Evolutionary conservation across 2,329 filamentous ascomycete species (phyloP).

Genomic region (Juglanconis oblonga): DNA sequence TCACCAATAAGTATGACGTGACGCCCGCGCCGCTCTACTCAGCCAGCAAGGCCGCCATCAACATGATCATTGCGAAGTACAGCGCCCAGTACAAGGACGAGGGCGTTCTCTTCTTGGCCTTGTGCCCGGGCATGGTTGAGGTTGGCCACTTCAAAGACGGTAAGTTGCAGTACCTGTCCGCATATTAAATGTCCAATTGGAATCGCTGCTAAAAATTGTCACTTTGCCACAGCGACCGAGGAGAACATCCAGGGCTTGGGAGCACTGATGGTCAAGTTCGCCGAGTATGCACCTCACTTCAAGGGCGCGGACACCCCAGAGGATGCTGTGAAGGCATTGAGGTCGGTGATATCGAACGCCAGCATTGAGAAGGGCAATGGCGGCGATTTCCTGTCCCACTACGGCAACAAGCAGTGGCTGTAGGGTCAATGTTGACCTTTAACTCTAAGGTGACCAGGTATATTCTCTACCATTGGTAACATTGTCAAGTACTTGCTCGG

Average conservation of each 20-base stretch:
- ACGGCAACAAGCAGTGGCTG: constrained; percentile 52
- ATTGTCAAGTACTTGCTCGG: no score
- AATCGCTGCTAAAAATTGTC: not conserved
- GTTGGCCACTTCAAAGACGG: constrained; percentile 30
- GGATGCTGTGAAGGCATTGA: constrained; percentile 31
- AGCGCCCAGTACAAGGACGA: constrained; percentile 45
- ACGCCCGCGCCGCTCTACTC: constrained; percentile 36
- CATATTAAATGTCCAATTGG: not conserved
- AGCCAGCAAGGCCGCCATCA: constrained; percentile 50
- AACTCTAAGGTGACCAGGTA: no score
- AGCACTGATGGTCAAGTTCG: constrained; percentile 29
- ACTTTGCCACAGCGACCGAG: constrained; percentile 21
- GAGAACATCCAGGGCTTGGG: constrained; percentile 25
- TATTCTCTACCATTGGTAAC: no score
- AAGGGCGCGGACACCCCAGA: constrained; percentile 32
- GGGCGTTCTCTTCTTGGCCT: constrained; percentile 48
- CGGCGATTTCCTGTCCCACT: constrained; percentile 52
- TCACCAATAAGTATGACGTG: constrained; percentile 32
- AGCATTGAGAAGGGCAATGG: constrained; percentile 44
- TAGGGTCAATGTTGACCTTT: constrained; percentile 22
- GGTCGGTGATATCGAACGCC: constrained; percentile 32
- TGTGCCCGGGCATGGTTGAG: constrained; percentile 51
- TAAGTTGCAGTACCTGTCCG: constrained; percentile 14
- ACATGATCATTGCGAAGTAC: constrained; percentile 52
- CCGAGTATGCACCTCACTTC: constrained; percentile 38